These are phyloP conservation scores for Populus hybrid DNA, from an alignment of 441 rosid genomes.

Conservation along the genomic window DNA sequence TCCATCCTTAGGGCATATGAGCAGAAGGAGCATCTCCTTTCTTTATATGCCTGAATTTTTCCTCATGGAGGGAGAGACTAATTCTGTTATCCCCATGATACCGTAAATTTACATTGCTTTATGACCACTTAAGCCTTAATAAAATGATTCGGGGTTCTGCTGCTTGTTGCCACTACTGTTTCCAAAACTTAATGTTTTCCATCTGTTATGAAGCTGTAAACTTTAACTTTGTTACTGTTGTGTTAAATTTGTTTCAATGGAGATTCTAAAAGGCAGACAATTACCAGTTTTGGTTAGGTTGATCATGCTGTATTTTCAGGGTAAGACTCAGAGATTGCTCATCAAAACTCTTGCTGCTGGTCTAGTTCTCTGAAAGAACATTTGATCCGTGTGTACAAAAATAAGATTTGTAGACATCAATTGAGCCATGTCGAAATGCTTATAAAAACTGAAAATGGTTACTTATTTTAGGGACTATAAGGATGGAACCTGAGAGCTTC, in stretches of 20 bases:
- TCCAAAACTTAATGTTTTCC: background rate
- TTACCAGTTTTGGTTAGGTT: background rate
- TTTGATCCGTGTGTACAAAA: background rate
- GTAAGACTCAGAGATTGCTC: background rate
- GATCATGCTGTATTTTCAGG: background rate
- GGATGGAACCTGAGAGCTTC: background rate
- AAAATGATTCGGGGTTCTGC: background rate
- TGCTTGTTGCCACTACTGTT: no score
- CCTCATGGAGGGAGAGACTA: background rate
- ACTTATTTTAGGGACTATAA: background rate
- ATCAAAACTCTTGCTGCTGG: background rate
- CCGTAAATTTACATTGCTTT: background rate
- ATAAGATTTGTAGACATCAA: background rate
- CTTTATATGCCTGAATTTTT: background rate
- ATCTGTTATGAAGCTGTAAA: background rate
- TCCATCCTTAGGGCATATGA: background rate
- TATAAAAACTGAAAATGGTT: background rate
- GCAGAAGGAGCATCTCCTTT: background rate
- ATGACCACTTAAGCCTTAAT: background rate
- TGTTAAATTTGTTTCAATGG: background rate
- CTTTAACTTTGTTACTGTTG: background rate
- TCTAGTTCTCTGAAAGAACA: background rate
- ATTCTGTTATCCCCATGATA: background rate
- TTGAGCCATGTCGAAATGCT: background rate
- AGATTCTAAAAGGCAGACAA: background rate